Base-by-base conservation (phyloP, 2,329 filamentous ascomycete genomes). In the Fusarium floridanum region DNA sequence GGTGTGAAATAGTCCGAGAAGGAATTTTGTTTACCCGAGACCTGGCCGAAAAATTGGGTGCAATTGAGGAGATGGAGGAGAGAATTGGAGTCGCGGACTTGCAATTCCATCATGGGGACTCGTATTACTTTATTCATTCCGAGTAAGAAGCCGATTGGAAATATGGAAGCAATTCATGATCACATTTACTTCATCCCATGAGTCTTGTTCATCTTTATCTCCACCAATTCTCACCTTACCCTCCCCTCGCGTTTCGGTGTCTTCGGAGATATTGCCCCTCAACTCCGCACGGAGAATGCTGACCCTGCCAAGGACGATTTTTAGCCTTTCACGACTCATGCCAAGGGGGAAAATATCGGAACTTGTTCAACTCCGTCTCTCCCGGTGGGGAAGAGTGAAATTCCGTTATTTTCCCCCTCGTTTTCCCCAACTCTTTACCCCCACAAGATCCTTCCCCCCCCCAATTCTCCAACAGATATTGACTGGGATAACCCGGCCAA, bases 381-480 rank as follows among this genome's bases (percentile, higher is more conserved):
- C 24, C 24, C 5, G 24, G 24, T 24, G 24, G 24, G 5, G 24
- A 24, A 24, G 24, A 24, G 24, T 24, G 5, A 24, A 24, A 24
- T 24, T 24, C 5, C 24, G 24, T 24, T 24, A 24, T 24, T 24
- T 24, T 5, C 24, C 24, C 22, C 24, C 24, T 24, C 24, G 24
- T 24, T 24, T 24, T 24, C 24, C 24, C 24, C 24, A 24, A 24
- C 24, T 24, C 24, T 24, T 24, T 24, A 24, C 24, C 24, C 24
- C 24, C 71, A 74, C 71, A 70, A 66, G 37, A 65, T 62, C 11
- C 24, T 27, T 27, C 56, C 6, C 41, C 41, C 32, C 39, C 32
- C 36, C 37, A 20, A 45, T 43, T 67, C 37, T 63, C 67, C 71
- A 73, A 74, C 22, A 37, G 53, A 55, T 22, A 36, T 37, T 29